phyloP scores from a whole-genome alignment of 2,329 filamentous ascomycete genomes.

The Pseudopyrenochaeta lycopersici region DNA sequence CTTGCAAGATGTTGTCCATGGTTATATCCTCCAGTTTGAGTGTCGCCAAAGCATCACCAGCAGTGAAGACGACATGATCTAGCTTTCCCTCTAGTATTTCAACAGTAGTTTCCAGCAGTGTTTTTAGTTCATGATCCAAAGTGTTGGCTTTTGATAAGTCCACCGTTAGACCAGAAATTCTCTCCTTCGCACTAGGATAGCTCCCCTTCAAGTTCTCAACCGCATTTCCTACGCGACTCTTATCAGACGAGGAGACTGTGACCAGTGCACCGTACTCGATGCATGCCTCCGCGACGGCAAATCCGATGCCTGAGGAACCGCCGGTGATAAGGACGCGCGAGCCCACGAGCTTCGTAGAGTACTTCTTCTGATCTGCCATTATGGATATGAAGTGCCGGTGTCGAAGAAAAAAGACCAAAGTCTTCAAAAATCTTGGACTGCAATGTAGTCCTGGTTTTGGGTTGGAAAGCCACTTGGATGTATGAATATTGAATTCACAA shows the following conservation, averaged over 20 bases:
- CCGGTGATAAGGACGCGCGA: constrained; percentile 68
- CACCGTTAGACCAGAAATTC: constrained; percentile 56
- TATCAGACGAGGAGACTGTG: constrained; percentile 67
- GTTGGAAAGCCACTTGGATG: too few relatives aligned
- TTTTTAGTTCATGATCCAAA: constrained; percentile 58
- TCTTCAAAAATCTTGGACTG: too few relatives aligned
- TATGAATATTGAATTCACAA: too few relatives aligned
- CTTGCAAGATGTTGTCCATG: constrained; percentile 52
- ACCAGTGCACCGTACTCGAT: constrained; percentile 66
- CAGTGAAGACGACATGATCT: constrained; percentile 68
- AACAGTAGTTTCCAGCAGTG: constrained; percentile 54
- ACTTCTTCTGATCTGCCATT: constrained; percentile 54
- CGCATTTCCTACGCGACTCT: constrained; percentile 58
- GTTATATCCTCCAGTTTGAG: constrained; percentile 54
- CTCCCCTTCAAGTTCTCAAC: constrained; percentile 54
- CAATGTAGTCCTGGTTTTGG: too few relatives aligned
- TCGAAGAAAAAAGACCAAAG: too few relatives aligned
- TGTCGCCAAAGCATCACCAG: constrained; percentile 58
- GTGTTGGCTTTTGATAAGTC: constrained; percentile 58
- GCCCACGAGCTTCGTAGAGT: constrained; percentile 58
- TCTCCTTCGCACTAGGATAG: constrained; percentile 53
- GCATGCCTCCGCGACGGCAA: constrained; percentile 65
- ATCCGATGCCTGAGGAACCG: constrained; percentile 71
- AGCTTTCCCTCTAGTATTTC: constrained; percentile 45
- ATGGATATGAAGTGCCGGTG: background rate